phyloP scores from a whole-genome alignment of 805 yeast species.

The Candida corydali region DNA sequence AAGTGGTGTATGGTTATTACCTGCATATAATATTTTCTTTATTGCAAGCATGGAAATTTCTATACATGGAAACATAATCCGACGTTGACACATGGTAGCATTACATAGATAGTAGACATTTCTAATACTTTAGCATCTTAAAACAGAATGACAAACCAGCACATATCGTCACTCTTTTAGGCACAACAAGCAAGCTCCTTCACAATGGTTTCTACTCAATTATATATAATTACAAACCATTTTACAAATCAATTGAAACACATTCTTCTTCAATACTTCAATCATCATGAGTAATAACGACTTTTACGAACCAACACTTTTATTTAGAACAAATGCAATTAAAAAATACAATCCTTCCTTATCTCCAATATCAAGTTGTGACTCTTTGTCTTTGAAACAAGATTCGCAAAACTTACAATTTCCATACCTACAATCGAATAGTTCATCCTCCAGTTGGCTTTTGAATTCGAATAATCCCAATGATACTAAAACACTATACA shows the following conservation, averaged over 20 bases:
- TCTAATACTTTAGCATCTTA: background rate
- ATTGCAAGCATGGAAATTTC: slow-evolving; percentile 1
- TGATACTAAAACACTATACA: slow-evolving; percentile 34
- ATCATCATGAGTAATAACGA: slow-evolving; percentile 8
- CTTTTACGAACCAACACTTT: slow-evolving; percentile 38
- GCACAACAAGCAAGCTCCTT: background rate
- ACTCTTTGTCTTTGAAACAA: background rate
- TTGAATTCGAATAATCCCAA: slow-evolving; percentile 20
- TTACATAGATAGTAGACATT: too few species aligned
- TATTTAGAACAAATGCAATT: slow-evolving; percentile 41
- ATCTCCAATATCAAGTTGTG: slow-evolving; percentile 20
- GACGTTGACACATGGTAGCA: background rate
- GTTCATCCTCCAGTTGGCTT: slow-evolving; percentile 25
- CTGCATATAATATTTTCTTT: too few species aligned
- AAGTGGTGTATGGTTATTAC: too few species aligned
- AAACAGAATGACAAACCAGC: background rate
- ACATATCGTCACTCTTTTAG: too few species aligned
- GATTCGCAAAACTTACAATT: background rate
- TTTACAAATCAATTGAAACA: background rate
- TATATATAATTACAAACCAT: too few species aligned
- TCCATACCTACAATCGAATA: background rate
- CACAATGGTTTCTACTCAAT: too few species aligned
- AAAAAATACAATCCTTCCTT: slow-evolving; percentile 19
- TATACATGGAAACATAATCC: background rate
- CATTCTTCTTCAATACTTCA: background rate